A percentile compares a stretch with the other conserved stretches of the same genome.
Conservation (phyloP, 257 asterid genomes). For the Misopates orontium region DNA sequence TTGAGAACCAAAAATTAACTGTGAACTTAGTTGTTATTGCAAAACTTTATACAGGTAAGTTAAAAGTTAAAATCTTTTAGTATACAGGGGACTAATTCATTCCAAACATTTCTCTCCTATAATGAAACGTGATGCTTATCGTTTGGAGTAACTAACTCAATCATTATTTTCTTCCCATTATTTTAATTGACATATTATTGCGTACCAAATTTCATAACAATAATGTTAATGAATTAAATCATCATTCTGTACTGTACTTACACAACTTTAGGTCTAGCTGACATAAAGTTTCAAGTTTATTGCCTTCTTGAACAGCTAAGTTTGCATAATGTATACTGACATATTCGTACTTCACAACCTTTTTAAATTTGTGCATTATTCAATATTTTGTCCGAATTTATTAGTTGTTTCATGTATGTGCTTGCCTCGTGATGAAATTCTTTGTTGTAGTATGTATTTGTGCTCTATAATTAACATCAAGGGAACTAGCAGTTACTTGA, state of each 20-base stretch:
- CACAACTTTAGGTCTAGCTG: constrained; percentile 12
- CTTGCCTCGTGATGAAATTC: background rate
- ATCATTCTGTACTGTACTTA: constrained; percentile 24
- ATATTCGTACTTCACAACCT: constrained; percentile 3
- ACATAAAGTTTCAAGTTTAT: constrained; percentile 22
- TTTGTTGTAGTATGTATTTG: background rate
- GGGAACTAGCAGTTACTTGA: too few species aligned
- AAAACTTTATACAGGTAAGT: too few species aligned
- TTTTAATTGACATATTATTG: background rate
- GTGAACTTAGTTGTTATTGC: too few species aligned
- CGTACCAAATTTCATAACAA: background rate
- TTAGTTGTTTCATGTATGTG: background rate
- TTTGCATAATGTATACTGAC: constrained; percentile 19
- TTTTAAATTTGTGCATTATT: constrained; percentile 1
- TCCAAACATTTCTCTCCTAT: background rate
- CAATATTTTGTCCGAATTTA: background rate
- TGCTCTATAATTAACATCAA: constrained; percentile 20
- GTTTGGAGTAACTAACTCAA: background rate
- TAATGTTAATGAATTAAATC: constrained; percentile 18
- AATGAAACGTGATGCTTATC: constrained; percentile 11
- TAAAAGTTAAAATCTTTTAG: background rate
- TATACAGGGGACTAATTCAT: background rate
- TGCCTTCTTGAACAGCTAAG: constrained; percentile 20
- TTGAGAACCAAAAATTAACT: too few species aligned
- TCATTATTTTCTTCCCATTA: constrained; percentile 14